Conservation (phyloP, 2,329 filamentous ascomycete genomes). For the Arthrinium puccinioides region DNA sequence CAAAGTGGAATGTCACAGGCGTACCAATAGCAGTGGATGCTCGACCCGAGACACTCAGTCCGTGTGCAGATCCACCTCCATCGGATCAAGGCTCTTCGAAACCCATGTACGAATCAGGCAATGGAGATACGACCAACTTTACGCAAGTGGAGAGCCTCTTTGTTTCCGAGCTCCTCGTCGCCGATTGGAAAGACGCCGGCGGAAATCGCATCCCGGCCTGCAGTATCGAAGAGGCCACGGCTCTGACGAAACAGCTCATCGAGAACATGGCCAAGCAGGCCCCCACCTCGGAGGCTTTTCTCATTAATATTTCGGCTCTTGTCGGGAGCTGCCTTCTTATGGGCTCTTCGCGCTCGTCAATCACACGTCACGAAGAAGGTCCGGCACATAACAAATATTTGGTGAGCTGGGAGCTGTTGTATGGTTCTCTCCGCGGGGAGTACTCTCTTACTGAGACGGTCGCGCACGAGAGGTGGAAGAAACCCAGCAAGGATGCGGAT, state of each 20-base stretch:
- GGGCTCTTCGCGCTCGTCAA: conserved; percentile 29
- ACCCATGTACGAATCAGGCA: conserved; percentile 16
- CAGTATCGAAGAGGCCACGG: conserved; percentile 44
- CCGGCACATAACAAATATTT: conserved; percentile 38
- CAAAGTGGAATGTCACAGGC: no score
- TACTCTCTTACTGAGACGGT: conserved; percentile 47
- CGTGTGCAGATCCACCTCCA: no score
- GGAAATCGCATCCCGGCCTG: conserved; percentile 35
- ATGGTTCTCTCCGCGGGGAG: conserved; percentile 43
- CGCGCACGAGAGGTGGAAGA: conserved; percentile 33
- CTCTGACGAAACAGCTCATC: conserved; percentile 46
- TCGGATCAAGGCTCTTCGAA: no score
- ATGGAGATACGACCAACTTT: conserved; percentile 45
- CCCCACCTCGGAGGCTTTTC: conserved; percentile 44
- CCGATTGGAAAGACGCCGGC: conserved; percentile 42
- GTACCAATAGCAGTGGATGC: no score
- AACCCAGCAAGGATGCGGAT: conserved; percentile 8
- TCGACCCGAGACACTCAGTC: no score
- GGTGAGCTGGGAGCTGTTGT: conserved; percentile 48
- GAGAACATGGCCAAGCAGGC: conserved; percentile 45
- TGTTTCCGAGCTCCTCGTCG: conserved; percentile 39
- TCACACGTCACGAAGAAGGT: conserved; percentile 35
- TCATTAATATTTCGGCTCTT: conserved; percentile 52
- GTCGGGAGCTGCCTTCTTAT: conserved; percentile 46
- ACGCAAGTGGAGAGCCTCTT: conserved; percentile 50